Base-by-base conservation (phyloP, 2,329 filamentous ascomycete genomes). In the Penicillium capsulatum region DNA sequence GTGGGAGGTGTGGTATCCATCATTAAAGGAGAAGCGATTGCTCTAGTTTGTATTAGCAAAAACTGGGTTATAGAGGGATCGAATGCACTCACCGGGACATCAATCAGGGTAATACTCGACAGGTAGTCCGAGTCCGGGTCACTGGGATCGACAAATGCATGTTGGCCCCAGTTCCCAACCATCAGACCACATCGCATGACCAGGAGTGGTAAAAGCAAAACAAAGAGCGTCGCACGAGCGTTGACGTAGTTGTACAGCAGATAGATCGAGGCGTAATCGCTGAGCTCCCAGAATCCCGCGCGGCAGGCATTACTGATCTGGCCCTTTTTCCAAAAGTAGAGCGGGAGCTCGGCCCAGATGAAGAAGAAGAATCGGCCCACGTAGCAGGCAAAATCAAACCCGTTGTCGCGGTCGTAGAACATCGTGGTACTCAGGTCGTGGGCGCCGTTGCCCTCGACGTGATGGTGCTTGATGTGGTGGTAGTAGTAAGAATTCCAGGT, bases 401-500 rank as follows among this genome's bases (percentile, higher is more conserved):
- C 44, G 38, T 77, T 75, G 59, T 91, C 86, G 4, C 86, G 76
- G 59, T 89, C 83, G 61, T 86, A 90, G 10, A 82, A 75, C 26
- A 91, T 75, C 0, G 86, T 91, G 0, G 83, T 84, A 1, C 81
- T 86, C 0, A 89, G 71, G 55, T 91, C 86, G 32, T 82, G 75
- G 0, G 84, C 84, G 0, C 86, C 86, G 54, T 91, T 91, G 46
- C 80, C 83, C 65, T 90, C 86, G 39, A 90, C 80, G 50, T 91
- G 86, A 58, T 91, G 86, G 57, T 89, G 84, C 69, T 91, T 91
- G 58, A 90, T 84, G 55, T 91, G 86, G 58, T 91, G 86, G 58
- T 88, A 90, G 60, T 77, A 91, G 66, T 91, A 91, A 2, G 81
- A 83, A 65, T 91, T 87, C 84, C 84, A 89, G 0, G 85, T 89